phyloP scores from a whole-genome alignment of 257 asterid species.

The Rubia yunnanensis region DNA sequence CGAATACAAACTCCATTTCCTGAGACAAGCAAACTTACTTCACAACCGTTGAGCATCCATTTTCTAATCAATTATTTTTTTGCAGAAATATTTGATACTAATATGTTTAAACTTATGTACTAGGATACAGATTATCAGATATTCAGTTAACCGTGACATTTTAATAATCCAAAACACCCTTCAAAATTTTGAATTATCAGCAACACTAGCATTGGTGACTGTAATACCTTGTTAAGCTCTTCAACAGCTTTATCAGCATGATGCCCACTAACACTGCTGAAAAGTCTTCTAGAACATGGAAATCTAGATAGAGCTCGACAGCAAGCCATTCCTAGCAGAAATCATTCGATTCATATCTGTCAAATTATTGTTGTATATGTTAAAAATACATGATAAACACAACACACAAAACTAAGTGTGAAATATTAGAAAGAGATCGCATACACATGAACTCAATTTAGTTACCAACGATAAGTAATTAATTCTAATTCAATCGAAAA shows the following conservation, averaged over 20 bases:
- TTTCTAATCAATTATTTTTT: too few relatives aligned
- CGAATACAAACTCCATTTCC: constrained; percentile 3
- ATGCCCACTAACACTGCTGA: not conserved
- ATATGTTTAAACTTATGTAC: too few relatives aligned
- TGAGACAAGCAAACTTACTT: not conserved
- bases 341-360: not conserved
- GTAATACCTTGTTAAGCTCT: not conserved
- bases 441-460: not conserved
- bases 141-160: too few relatives aligned
- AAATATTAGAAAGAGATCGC: not conserved
- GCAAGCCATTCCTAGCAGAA: not conserved
- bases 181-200: too few relatives aligned
- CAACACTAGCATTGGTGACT: not conserved
- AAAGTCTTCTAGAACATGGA: not conserved
- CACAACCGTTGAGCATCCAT: too few relatives aligned
- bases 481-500: too few relatives aligned
- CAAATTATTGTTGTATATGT: not conserved
- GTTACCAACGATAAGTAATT: not conserved
- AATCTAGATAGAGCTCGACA: constrained; percentile 5
- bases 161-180: too few relatives aligned
- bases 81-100: too few relatives aligned
- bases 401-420: not conserved
- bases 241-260: not conserved
- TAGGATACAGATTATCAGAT: too few relatives aligned
- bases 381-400: too few relatives aligned